A percentile compares a stretch with the other conserved stretches of the same genome.
Conservation (phyloP, 2,329 filamentous ascomycete genomes). For the Proliferodiscus dingleyae region DNA sequence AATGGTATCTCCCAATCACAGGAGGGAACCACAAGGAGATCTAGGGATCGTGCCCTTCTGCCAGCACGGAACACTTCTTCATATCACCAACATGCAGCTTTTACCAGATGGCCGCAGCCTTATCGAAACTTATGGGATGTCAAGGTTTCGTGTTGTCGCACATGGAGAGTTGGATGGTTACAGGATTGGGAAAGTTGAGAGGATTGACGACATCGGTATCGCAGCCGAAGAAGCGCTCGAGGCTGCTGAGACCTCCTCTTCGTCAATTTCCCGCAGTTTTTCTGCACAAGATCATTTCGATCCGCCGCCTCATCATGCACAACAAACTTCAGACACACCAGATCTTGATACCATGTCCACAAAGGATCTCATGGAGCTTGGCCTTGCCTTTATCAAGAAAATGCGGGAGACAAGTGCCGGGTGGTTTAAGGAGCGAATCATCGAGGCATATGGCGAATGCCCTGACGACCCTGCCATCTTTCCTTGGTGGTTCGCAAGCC, state of each 20-base stretch:
- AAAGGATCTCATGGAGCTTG: constrained; percentile 60
- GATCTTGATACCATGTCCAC: constrained; percentile 52
- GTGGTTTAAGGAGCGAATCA: constrained; percentile 70
- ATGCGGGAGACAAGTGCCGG: constrained; percentile 65
- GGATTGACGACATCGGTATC: constrained; percentile 75
- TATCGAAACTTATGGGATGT: constrained; percentile 71
- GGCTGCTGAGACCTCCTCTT: constrained; percentile 51
- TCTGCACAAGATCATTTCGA: constrained; percentile 19
- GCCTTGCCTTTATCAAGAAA: constrained; percentile 60
- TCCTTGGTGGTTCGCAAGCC: constrained; percentile 86
- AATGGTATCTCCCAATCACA: constrained; percentile 69
- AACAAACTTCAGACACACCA: background rate
- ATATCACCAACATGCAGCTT: constrained; percentile 68
- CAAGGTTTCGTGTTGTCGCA: constrained; percentile 67
- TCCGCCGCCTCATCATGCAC: constrained; percentile 15
- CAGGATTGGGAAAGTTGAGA: constrained; percentile 67
- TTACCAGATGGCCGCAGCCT: constrained; percentile 77
- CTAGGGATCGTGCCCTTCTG: constrained; percentile 55
- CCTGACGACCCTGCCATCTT: constrained; percentile 70
- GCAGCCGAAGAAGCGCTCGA: constrained; percentile 77
- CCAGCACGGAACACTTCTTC: constrained; percentile 72
- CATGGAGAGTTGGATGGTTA: constrained; percentile 71
- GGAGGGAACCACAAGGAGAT: constrained; percentile 46
- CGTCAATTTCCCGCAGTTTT: constrained; percentile 11
- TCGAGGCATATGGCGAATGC: constrained; percentile 71